Conservation (phyloP, 106 monocot genomes). For the Phalaenopsis aphrodite region DNA sequence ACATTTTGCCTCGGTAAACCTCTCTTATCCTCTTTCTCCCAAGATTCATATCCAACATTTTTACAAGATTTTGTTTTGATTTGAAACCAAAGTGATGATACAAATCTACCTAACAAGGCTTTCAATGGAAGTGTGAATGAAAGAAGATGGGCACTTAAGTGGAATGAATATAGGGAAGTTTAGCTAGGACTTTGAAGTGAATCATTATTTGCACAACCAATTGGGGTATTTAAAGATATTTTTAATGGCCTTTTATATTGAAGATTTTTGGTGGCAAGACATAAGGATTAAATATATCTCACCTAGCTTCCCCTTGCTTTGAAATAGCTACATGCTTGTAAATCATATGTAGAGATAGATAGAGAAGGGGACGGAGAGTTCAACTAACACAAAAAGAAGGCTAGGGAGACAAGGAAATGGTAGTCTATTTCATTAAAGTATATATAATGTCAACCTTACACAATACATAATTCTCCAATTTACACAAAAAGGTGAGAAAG, state of each 20-base stretch:
- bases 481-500: too few relatives aligned
- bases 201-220: background rate
- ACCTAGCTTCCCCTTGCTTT: background rate
- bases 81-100: too few relatives aligned
- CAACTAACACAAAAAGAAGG: background rate
- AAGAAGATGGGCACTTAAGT: background rate
- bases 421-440: too few relatives aligned
- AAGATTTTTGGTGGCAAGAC: background rate
- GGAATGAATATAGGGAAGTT: background rate
- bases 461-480: too few relatives aligned
- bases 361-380: background rate
- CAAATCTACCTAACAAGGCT: background rate
- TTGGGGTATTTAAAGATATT: background rate
- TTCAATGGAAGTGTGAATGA: background rate
- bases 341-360: background rate
- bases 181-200: background rate
- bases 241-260: background rate
- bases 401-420: too few relatives aligned
- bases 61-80: too few relatives aligned
- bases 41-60: too few relatives aligned
- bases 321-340: background rate
- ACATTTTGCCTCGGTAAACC: background rate
- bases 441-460: too few relatives aligned
- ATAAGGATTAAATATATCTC: background rate
- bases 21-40: background rate